Evolutionary conservation across 306 rosid species (phyloP), one percentile per base, ranked within the genome.

Genomic region (Fragaria vesca): DNA sequence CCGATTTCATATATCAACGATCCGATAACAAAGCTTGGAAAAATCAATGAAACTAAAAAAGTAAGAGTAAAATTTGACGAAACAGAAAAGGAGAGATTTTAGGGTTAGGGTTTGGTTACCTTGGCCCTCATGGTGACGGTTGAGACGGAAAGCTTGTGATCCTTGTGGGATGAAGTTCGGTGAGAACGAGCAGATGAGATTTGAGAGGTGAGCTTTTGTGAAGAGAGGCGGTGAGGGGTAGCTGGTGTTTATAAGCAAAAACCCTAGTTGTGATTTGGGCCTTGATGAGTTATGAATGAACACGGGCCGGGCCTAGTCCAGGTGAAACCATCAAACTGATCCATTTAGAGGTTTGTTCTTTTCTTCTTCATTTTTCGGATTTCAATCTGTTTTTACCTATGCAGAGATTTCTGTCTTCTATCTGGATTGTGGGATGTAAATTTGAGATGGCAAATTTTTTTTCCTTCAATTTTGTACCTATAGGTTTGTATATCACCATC

Each of bases 111-210:
- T 72, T 52, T 20, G 26, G 43, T 52, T 75, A 75, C 78, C 78
- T 75, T 75, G 61, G 78, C 78, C 26, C 78, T 62, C 78, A 75
- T 75, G 71, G 45, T 15, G 46, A 28, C 60, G 9, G n/a, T 66
- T 50, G 71, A 28, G 61, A 75, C 71, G 38, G 78, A 62, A 62
- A 62, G 38, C 21, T 75, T 57, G 71, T 46, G 18, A 26, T 69
- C 3, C 54, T 68, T 43, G 47, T 43, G 16, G 30, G 76, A 20
- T 16, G 36, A 45, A n/a, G 9, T 55, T 12, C 16, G 78, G 32
- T 18, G 71, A 75, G 47, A 54, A 16, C 28, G 10, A 45, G 57
- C n/a, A 9, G 76, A n/a, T n/a, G 76, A 28, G 50, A 68, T 17
- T 13, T 58, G 76, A 8, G 60, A 30, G 69, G 8, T 10, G 69